Base-by-base conservation (phyloP, 2,329 filamentous ascomycete genomes). In the Exophiala bonariae region DNA sequence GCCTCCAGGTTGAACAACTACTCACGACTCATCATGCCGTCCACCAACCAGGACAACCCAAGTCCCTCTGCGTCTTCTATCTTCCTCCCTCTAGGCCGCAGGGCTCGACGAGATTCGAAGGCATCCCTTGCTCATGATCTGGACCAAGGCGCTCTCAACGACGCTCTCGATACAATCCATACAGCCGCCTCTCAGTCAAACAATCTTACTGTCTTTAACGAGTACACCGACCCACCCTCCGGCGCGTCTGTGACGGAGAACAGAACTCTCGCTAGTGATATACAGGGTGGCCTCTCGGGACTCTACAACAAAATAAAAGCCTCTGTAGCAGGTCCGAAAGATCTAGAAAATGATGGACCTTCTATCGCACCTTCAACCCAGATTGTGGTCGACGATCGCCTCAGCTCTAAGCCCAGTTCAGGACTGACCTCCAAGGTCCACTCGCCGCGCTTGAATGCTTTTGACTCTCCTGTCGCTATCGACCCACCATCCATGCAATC, bases 131-230 rank as follows among this genome's bases (percentile, higher is more conserved):
- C 72, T 18, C 69, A 75, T 2, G 76, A 79, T 39, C 70, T 81
- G 32, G 86, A 91, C 65, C 86, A 82, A 63, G 86, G 89, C 54
- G 84, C 87, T 47, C 76, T 92, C 30, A 82, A 87, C 26, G 81
- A 89, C 53, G 81, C 86, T 14, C 81, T 96, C 51, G 87, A 95
- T 68, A 85, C 88, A 60, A 96, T 96, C 57, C 92, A 96, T 67
- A 89, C 77, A 41, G 84, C 87, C 4, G 90, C 91, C n/a, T 95
- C 87, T 62, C 87, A 88, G 64, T 87, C 87, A 26, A 86, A 87
- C 54, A 81, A 83, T 26, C 76, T 97, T 38, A 97, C 92, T 2
- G 95, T 90, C 7, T 97, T 97, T 70, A 95, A 95, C 69, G 91
- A 96, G 63, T 91, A 95, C 61, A 87, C 86, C 5, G 66, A 62